Percentiles rank a stretch among this genome's conserved stretches.
phyloP scores from a whole-genome alignment of 2,329 filamentous ascomycete species.

The Cladophialophora yegresii region DNA sequence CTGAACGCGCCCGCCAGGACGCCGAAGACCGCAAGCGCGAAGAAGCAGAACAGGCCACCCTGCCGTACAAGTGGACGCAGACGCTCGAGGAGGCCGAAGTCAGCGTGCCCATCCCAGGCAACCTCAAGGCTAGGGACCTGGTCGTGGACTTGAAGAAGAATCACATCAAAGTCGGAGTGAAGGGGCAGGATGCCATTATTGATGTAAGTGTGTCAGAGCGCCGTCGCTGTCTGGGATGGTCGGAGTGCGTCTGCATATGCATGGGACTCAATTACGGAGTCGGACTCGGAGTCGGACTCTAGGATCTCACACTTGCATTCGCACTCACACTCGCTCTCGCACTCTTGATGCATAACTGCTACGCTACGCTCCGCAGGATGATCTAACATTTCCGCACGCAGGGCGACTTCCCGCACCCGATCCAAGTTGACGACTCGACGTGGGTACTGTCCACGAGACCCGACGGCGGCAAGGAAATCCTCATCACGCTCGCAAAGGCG shows the following conservation, averaged over 20 bases:
- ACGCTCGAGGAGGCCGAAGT: constrained; percentile 87
- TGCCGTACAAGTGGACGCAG: constrained; percentile 98
- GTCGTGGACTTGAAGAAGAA: constrained; percentile 79
- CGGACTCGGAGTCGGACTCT: too few relatives aligned
- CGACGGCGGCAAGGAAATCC: constrained; percentile 67
- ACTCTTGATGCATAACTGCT: not conserved
- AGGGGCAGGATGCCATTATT: constrained; percentile 83
- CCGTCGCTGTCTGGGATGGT: too few relatives aligned
- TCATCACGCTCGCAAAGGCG: constrained; percentile 88
- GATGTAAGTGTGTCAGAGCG: too few relatives aligned
- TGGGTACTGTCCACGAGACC: constrained; percentile 81
- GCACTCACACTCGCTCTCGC: not conserved
- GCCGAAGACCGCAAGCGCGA: constrained; percentile 69
- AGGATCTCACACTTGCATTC: not conserved
- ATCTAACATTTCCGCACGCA: constrained; percentile 44
- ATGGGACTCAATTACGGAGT: too few relatives aligned
- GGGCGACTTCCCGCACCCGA: constrained; percentile 80
- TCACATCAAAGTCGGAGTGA: constrained; percentile 76
- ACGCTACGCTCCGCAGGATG: not conserved
- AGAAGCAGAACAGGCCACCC: constrained; percentile 79
- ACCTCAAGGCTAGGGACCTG: constrained; percentile 81
- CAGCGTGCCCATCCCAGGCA: constrained; percentile 73
- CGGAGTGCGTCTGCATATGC: too few relatives aligned
- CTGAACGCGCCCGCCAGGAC: constrained; percentile 58
- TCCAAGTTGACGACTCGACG: constrained; percentile 83